Evolutionary conservation across 2,329 filamentous ascomycete species (phyloP).

Genomic region (Scopulariopsis brevicaulis): DNA sequence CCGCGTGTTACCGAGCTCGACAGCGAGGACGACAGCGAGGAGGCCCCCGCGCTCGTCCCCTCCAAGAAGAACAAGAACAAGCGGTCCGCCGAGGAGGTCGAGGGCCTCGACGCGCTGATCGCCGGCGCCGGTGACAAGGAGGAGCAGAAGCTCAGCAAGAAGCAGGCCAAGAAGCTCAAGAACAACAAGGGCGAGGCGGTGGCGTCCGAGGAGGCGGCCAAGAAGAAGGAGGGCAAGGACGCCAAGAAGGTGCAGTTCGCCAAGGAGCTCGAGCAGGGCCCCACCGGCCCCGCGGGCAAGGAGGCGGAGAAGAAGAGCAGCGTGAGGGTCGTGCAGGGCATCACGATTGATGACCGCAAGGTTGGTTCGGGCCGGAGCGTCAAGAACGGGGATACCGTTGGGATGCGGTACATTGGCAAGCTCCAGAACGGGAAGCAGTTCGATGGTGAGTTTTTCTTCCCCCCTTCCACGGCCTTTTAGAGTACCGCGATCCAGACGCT

Average conservation of each 20-base stretch:
- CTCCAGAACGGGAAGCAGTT: constrained; percentile 90
- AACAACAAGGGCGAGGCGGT: constrained; percentile 93
- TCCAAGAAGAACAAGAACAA: constrained; percentile 80
- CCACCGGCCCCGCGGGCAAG: constrained; percentile 56
- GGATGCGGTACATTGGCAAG: constrained; percentile 98
- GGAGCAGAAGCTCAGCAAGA: constrained; percentile 79
- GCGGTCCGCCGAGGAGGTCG: constrained; percentile 62
- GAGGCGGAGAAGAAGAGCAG: constrained; percentile 34
- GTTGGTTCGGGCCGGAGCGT: constrained; percentile 70
- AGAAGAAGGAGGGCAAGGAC: constrained; percentile 48
- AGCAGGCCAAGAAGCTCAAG: constrained; percentile 96
- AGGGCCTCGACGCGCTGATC: constrained; percentile 75
- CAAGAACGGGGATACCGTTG: constrained; percentile 83
- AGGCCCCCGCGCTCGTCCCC: constrained; percentile 49
- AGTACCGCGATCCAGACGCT: constrained; percentile 5
- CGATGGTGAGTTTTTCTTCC: constrained; percentile 56
- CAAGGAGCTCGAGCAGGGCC: constrained; percentile 96
- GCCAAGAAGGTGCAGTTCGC: constrained; percentile 98
- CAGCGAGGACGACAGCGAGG: constrained; percentile 70
- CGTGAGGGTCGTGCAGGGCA: constrained; percentile 73
- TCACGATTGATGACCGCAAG: constrained; percentile 94
- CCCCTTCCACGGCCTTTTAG: background rate
- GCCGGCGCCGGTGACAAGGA: constrained; percentile 52
- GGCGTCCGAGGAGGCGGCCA: constrained; percentile 39
- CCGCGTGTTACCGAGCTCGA: constrained; percentile 78